phyloP scores from a whole-genome alignment of 2,329 filamentous ascomycete genomes.

The Hirsutella rhossiliensis region DNA sequence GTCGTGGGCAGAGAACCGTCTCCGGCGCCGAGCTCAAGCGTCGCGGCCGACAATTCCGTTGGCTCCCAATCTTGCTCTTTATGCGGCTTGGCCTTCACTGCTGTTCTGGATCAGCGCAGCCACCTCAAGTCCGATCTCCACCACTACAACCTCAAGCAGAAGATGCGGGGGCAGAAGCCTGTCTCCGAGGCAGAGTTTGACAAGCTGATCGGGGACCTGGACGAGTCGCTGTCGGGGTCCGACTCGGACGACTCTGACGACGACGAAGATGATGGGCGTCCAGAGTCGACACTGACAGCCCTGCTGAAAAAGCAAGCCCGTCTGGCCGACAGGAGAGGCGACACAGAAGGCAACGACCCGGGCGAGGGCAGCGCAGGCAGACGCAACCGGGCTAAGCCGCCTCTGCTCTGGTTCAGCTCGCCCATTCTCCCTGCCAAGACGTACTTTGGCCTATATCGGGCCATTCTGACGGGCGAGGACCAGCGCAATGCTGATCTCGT shows the following conservation, averaged over 20 bases:
- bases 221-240: conserved; percentile 88
- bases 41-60: conserved; percentile 25
- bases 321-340: conserved; percentile 40
- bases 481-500: conserved; percentile 49
- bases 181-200: conserved; percentile 79
- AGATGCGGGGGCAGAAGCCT: conserved; percentile 58
- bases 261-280: conserved; percentile 42
- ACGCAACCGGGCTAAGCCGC: conserved; percentile 51
- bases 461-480: conserved; percentile 64
- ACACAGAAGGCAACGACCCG: conserved; percentile 38
- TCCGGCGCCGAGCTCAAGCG: neutral
- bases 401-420: conserved; percentile 77
- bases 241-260: conserved; percentile 61
- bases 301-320: conserved; percentile 76
- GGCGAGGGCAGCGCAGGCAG: conserved; percentile 29
- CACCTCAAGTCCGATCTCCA: conserved; percentile 89
- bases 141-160: conserved; percentile 89
- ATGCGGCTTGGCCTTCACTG: conserved; percentile 60
- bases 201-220: conserved; percentile 69
- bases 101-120: conserved; percentile 66
- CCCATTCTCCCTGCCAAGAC: conserved; percentile 62
- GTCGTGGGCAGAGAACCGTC: conserved; percentile 9
- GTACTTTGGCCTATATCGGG: conserved; percentile 76
- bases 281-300: conserved; percentile 60
- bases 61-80: conserved; percentile 69